A percentile compares a stretch with the other conserved stretches of the same genome.
phyloP scores from a whole-genome alignment of 140 eudicot genomes.

The Cichorium intybus region DNA sequence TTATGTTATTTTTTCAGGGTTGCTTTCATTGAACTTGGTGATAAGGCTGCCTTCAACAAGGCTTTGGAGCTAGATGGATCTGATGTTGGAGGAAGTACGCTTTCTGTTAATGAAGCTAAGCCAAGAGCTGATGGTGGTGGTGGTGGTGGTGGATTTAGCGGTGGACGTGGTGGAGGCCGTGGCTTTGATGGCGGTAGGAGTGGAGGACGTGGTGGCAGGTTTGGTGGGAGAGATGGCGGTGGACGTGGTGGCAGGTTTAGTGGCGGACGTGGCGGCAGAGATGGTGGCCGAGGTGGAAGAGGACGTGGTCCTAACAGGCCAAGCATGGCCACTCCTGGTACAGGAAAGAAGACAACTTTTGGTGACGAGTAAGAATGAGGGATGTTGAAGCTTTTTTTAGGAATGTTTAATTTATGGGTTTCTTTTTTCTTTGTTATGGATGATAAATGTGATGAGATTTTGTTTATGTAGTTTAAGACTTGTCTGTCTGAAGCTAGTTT shows the following conservation, averaged over 20 bases:
- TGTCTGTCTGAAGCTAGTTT: neutral
- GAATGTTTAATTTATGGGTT: conserved; percentile 5
- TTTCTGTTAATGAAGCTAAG: conserved; percentile 65
- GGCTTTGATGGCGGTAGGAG: conserved; percentile 41
- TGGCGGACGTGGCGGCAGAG: conserved; percentile 33
- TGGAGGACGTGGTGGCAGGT: conserved; percentile 35
- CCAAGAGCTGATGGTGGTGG: conserved; percentile 54
- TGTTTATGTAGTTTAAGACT: conserved; percentile 13
- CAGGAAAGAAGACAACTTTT: conserved; percentile 61
- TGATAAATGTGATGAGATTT: conserved; percentile 18
- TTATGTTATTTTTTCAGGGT: conserved; percentile 48
- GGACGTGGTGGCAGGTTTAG: conserved; percentile 36
- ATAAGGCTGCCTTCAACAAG: conserved; percentile 42
- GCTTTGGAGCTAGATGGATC: conserved; percentile 67
- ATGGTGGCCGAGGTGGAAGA: conserved; percentile 35
- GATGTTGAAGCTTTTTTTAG: neutral
- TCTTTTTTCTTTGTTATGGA: neutral
- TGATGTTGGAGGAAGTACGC: conserved; percentile 41
- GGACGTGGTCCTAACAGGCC: conserved; percentile 54
- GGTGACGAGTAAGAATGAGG: conserved; percentile 34
- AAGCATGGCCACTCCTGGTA: conserved; percentile 54
- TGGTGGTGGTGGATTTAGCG: conserved; percentile 28
- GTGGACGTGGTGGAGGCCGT: conserved; percentile 40
- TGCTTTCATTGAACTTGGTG: conserved; percentile 68
- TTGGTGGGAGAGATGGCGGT: conserved; percentile 41